Evolutionary conservation across 345 rosid genomes (phyloP).

Genomic region (Gossypium arboreum): DNA sequence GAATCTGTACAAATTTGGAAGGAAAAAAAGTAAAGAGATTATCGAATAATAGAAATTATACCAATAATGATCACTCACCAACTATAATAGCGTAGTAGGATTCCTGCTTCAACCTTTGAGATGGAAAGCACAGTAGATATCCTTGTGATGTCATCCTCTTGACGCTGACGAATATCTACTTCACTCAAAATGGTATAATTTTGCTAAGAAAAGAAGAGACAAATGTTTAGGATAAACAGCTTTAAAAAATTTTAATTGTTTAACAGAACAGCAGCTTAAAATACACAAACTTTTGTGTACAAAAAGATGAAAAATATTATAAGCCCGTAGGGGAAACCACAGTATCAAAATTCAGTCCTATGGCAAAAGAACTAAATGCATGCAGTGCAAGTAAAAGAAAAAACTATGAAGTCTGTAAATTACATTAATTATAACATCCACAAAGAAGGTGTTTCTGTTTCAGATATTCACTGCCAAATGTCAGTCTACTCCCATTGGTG

Average conservation of each 20-base stretch:
- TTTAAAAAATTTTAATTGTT: background rate
- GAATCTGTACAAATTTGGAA: background rate
- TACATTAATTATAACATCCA: background rate
- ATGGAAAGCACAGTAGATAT: conserved; percentile 68
- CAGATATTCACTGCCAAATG: background rate
- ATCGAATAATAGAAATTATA: background rate
- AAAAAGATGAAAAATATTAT: background rate
- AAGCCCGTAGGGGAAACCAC: background rate
- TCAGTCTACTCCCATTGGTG: background rate
- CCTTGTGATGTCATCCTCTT: conserved; percentile 61
- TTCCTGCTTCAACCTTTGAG: conserved; percentile 42
- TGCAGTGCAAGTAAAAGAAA: background rate
- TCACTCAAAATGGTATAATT: conserved; percentile 60
- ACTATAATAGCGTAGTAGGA: conserved; percentile 59
- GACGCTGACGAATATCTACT: conserved; percentile 57
- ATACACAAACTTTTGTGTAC: background rate
- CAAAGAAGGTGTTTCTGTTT: background rate
- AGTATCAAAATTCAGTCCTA: background rate
- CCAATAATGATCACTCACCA: conserved; percentile 39
- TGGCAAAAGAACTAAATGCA: background rate
- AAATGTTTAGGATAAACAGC: background rate
- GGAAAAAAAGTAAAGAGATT: background rate
- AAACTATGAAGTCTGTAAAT: background rate
- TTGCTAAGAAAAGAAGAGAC: conserved; percentile 38
- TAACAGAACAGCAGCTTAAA: background rate